These are phyloP conservation scores for Astragalus membranaceus DNA, from an alignment of 306 rosid species.

Conservation along the genomic window DNA sequence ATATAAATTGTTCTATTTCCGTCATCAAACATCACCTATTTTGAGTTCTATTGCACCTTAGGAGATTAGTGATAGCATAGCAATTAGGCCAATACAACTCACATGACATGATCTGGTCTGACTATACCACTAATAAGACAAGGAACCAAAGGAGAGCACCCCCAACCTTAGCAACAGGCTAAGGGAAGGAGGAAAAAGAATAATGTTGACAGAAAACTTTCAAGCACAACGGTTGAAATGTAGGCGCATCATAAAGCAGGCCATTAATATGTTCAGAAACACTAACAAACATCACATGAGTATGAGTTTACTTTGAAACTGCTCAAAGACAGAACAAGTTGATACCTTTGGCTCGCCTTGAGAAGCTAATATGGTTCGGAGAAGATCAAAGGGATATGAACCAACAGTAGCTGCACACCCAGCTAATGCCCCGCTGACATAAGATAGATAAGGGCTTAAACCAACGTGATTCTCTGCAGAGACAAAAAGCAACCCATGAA, in stretches of 20 bases:
- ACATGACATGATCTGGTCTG: no score
- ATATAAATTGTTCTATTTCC: background rate
- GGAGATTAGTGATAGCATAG: no score
- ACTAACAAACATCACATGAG: background rate
- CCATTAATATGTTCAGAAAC: conserved; percentile 2
- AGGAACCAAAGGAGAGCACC: no score
- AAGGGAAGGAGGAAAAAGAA: background rate
- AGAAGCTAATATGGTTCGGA: conserved; percentile 91
- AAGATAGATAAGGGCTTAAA: conserved; percentile 84
- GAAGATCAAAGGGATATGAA: conserved; percentile 93
- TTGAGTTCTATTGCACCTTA: background rate
- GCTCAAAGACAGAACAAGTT: background rate
- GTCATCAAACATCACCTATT: background rate
- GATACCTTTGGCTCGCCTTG: conserved; percentile 97
- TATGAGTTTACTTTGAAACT: background rate
- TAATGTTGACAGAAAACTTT: background rate
- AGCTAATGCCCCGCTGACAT: conserved; percentile 83
- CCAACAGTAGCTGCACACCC: conserved; percentile 96
- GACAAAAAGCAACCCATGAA: conserved; percentile 20
- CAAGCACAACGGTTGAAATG: background rate
- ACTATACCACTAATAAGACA: no score
- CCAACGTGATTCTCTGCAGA: conserved; percentile 73
- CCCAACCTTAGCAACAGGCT: no score
- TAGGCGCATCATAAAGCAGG: background rate
- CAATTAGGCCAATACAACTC: no score